phyloP scores from a whole-genome alignment of 352 stramenopile genomes.

The Pythium aristosporum region DNA sequence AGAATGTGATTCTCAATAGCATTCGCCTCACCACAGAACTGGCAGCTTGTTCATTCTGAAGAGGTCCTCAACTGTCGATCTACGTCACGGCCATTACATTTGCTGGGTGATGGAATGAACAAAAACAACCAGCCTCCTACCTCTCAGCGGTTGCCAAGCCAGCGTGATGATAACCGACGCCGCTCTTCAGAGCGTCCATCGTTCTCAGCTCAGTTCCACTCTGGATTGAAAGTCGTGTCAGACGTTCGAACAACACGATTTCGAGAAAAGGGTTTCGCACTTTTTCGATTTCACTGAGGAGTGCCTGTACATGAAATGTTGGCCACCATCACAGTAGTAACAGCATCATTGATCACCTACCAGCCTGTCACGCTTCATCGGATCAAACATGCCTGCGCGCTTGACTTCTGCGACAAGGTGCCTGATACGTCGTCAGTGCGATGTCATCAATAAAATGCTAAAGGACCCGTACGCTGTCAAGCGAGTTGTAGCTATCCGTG shows the following conservation, averaged over 20 bases:
- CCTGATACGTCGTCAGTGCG: background rate
- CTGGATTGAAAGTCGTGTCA: conserved; percentile 1
- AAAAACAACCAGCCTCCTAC: conserved; percentile 11
- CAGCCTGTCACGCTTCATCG: conserved; percentile 17
- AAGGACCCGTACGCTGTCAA: conserved; percentile 25
- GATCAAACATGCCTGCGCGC: conserved; percentile 7
- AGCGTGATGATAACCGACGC: conserved; percentile 44
- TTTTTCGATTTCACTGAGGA: conserved; percentile 2
- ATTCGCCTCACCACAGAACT: conserved; percentile 35
- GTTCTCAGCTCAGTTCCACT: conserved; percentile 11
- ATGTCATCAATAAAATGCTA: background rate
- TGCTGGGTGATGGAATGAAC: background rate
- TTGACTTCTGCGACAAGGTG: conserved; percentile 15
- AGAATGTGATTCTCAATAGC: background rate
- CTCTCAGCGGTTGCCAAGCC: conserved; percentile 30
- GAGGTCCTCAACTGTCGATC: conserved; percentile 29
- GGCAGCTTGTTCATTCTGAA: conserved; percentile 31
- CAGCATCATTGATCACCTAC: conserved; percentile 2
- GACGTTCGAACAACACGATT: background rate
- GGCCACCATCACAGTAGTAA: background rate
- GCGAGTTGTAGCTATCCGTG: conserved; percentile 26
- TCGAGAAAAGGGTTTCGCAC: background rate
- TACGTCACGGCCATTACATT: conserved; percentile 11
- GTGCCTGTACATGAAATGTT: background rate
- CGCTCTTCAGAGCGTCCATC: conserved; percentile 6